A percentile compares a stretch with the other conserved stretches of the same genome.
phyloP scores from a whole-genome alignment of 2,329 filamentous ascomycete species.

The Zopfia rhizophila region DNA sequence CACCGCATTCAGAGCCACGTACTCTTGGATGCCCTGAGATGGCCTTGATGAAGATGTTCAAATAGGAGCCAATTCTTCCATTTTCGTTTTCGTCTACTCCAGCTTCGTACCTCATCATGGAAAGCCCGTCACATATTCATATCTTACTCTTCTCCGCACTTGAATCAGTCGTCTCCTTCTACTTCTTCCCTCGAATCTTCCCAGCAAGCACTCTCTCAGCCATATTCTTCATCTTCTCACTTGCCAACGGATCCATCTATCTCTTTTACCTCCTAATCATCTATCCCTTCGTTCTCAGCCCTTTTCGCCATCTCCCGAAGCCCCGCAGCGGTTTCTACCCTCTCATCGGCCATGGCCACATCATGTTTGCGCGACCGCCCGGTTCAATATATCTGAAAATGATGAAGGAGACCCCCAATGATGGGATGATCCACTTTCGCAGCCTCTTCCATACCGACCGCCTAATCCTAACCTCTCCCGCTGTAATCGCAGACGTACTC shows the following conservation, averaged over 20 bases:
- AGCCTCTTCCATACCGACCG: constrained; percentile 52
- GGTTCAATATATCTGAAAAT: constrained; percentile 45
- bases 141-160: constrained; percentile 27
- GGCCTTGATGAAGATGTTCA: background rate
- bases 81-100: background rate
- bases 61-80: background rate
- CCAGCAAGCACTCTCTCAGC: constrained; percentile 22
- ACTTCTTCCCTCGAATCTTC: constrained; percentile 32
- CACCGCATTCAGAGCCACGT: background rate
- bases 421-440: constrained; percentile 53
- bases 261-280: constrained; percentile 35
- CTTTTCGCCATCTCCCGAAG: constrained; percentile 52
- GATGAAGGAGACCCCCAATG: constrained; percentile 52
- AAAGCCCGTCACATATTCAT: constrained; percentile 10
- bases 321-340: constrained; percentile 34
- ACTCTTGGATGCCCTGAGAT: background rate
- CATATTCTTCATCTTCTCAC: constrained; percentile 28
- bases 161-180: constrained; percentile 31
- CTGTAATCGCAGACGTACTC: constrained; percentile 62
- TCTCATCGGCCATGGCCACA: constrained; percentile 51
- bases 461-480: constrained; percentile 51
- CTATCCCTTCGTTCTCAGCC: constrained; percentile 53
- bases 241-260: constrained; percentile 29
- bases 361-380: constrained; percentile 46
- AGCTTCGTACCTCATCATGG: constrained; percentile 1